Conservation (phyloP, 2,329 filamentous ascomycete genomes). For the Alternaria angustiovoidea region DNA sequence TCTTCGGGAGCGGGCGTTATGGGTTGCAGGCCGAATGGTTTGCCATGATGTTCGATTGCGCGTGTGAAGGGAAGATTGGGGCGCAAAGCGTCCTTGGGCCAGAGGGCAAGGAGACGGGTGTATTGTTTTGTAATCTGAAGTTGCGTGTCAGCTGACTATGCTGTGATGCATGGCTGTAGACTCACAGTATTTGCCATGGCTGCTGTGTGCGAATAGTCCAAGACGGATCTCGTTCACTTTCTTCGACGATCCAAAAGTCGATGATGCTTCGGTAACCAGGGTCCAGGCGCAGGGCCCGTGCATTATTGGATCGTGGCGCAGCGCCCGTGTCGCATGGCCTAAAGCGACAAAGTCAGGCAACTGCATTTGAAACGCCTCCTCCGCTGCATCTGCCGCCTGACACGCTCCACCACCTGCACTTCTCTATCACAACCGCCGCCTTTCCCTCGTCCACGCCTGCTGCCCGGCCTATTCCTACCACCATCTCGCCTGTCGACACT, state of each 20-base stretch:
- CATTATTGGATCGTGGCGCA: conserved; percentile 14
- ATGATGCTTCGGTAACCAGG: conserved; percentile 19
- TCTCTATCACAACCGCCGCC: conserved; percentile 14
- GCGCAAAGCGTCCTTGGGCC: conserved; percentile 61
- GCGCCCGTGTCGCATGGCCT: conserved; percentile 8
- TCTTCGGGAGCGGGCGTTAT: conserved; percentile 28
- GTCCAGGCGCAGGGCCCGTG: conserved; percentile 3
- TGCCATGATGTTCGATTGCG: conserved; percentile 53
- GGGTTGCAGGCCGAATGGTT: conserved; percentile 39
- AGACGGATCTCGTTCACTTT: background rate
- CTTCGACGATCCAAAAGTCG: conserved; percentile 9
- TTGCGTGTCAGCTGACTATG: conserved; percentile 3
- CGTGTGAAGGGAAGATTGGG: conserved; percentile 57
- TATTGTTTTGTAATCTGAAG: conserved; percentile 57
- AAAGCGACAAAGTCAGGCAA: conserved; percentile 7
- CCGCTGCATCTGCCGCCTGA: conserved; percentile 19
- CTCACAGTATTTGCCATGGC: conserved; percentile 31
- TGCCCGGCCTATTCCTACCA: conserved; percentile 1
- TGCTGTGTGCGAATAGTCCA: conserved; percentile 1
- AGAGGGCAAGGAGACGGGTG: conserved; percentile 58
- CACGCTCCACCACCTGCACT: conserved; percentile 10
- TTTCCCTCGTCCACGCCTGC: conserved; percentile 14
- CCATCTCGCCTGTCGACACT: background rate
- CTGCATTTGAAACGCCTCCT: conserved; percentile 19
- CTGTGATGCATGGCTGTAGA: background rate